These are phyloP conservation scores for Aspergillus brunneoviolaceus DNA, from an alignment of 2,329 filamentous ascomycete species.

Conservation along the genomic window DNA sequence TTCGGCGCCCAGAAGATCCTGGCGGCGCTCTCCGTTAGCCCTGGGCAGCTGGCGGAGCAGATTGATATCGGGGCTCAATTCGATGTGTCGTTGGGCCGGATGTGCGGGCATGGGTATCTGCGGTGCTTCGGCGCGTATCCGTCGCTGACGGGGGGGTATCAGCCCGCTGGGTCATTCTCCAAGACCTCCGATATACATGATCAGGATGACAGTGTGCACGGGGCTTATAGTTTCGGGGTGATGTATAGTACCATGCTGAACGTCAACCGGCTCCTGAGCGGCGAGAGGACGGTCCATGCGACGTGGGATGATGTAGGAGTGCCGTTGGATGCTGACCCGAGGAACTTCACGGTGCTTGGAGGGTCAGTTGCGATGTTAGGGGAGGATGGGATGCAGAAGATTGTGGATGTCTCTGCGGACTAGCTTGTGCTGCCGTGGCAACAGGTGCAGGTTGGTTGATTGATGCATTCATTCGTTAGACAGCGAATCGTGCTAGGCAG, in stretches of 20 bases:
- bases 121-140: constrained; percentile 22
- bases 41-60: constrained; percentile 17
- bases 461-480: no score
- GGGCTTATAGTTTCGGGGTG: constrained; percentile 14
- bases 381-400: not conserved
- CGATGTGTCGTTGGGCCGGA: constrained; percentile 22
- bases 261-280: constrained; percentile 14
- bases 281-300: constrained; percentile 15
- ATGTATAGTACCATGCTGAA: constrained; percentile 26
- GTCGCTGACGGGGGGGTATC: constrained; percentile 16
- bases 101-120: constrained; percentile 23
- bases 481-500: no score
- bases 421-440: no score
- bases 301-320: constrained; percentile 20
- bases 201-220: constrained; percentile 5
- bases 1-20: constrained; percentile 21
- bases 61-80: constrained; percentile 25
- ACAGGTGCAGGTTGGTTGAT: no score
- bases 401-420: not conserved
- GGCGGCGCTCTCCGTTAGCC: constrained; percentile 22
- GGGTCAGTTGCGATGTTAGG: not conserved
- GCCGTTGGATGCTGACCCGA: constrained; percentile 1
- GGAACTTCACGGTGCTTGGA: constrained; percentile 2
- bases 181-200: constrained; percentile 22
- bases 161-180: constrained; percentile 6